These are phyloP conservation scores for Rauvolfia tetraphylla DNA, from an alignment of 257 asterid genomes.

Conservation along the genomic window DNA sequence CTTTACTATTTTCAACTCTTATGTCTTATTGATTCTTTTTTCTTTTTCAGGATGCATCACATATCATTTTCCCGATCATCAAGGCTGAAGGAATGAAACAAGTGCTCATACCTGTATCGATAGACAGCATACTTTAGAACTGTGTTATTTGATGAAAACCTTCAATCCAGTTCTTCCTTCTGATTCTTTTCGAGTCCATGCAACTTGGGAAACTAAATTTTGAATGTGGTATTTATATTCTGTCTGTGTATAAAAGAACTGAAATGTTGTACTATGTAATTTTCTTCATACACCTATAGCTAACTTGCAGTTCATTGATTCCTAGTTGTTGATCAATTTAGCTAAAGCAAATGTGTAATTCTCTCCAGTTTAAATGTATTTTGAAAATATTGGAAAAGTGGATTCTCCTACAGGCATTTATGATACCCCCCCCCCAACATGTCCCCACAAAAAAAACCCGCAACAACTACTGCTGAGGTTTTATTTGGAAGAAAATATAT, in stretches of 20 bases:
- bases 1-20: neutral
- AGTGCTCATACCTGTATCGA: constrained; percentile 24
- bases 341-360: neutral
- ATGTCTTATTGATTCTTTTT: neutral
- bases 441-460: too few species aligned
- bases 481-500: neutral
- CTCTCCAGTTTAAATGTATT: neutral
- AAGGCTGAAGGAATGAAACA: constrained; percentile 28
- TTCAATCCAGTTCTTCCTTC: constrained; percentile 8
- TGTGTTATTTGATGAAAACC: neutral
- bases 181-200: neutral
- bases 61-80: constrained; percentile 23
- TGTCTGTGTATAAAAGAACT: neutral
- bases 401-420: neutral
- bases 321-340: neutral
- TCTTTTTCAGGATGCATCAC: constrained; percentile 21
- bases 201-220: neutral
- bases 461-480: too few species aligned
- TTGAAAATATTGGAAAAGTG: neutral
- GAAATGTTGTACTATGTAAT: neutral
- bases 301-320: neutral
- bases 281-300: neutral
- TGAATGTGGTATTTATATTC: neutral
- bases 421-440: neutral
- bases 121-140: constrained; percentile 26